Conservation (phyloP, 768 basidiomycete genomes). For the Kockovaella imperatae region DNA sequence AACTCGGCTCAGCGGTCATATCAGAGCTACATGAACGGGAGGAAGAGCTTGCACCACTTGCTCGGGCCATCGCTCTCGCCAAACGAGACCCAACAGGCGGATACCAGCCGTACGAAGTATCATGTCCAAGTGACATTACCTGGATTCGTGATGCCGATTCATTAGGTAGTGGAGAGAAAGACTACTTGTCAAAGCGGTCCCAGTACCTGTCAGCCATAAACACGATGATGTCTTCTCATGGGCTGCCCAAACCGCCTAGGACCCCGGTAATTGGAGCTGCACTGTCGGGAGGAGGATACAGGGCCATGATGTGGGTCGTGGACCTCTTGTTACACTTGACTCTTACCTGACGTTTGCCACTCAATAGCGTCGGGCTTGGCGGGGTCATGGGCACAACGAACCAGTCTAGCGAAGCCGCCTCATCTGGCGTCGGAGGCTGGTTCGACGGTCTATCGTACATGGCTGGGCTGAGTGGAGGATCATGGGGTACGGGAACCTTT, state of each 20-base stretch:
- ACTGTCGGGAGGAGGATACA: slow-evolving; percentile 62
- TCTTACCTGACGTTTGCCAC: slow-evolving; percentile 1
- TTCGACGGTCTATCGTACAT: slow-evolving; percentile 66
- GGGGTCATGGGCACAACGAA: slow-evolving; percentile 48
- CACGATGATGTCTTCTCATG: neutral
- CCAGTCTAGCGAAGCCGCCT: slow-evolving; percentile 54
- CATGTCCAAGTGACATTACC: neutral
- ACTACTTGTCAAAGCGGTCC: neutral
- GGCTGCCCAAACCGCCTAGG: neutral
- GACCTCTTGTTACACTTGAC: neutral
- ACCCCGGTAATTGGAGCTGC: slow-evolving; percentile 40
- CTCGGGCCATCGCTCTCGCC: no score
- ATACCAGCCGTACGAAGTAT: slow-evolving; percentile 1
- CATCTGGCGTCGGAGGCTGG: slow-evolving; percentile 58
- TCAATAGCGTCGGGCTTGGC: slow-evolving; percentile 22
- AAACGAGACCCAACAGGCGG: no score
- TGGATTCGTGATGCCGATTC: neutral
- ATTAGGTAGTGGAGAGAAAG: neutral
- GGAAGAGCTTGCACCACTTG: no score
- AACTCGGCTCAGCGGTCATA: no score
- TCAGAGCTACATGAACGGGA: no score
- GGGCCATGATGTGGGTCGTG: slow-evolving; percentile 55
- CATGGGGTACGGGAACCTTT: slow-evolving; percentile 50
- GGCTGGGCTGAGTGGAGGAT: slow-evolving; percentile 50
- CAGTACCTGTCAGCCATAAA: neutral